Conservation (phyloP, 2,329 filamentous ascomycete genomes). For the Mycogone perniciosa region DNA sequence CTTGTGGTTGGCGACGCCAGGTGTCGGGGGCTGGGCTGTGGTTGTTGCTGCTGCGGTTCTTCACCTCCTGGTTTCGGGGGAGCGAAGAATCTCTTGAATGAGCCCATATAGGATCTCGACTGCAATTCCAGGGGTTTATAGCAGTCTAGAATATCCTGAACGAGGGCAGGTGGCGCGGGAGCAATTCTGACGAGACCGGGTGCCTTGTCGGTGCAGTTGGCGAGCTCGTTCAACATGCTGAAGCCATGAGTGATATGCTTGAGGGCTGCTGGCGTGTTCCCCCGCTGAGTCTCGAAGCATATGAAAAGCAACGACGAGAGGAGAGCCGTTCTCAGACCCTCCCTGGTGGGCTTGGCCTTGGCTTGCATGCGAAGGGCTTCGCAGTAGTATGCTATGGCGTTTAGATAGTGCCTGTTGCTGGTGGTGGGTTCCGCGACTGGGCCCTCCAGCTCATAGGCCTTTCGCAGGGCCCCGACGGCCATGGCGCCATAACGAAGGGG, state of each 20-base stretch:
- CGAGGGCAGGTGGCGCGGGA: conserved; percentile 29
- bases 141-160: conserved; percentile 34
- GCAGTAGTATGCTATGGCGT: conserved; percentile 36
- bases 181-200: conserved; percentile 32
- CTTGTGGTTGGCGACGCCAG: background rate
- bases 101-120: conserved; percentile 34
- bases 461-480: conserved; percentile 34
- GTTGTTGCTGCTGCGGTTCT: background rate
- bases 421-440: conserved; percentile 17
- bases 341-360: conserved; percentile 29
- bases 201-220: conserved; percentile 30
- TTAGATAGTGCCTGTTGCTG: conserved; percentile 33
- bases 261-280: conserved; percentile 33
- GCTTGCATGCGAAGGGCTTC: conserved; percentile 35
- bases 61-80: conserved; percentile 13
- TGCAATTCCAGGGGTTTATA: conserved; percentile 34
- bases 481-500: conserved; percentile 34
- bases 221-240: conserved; percentile 34
- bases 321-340: conserved; percentile 33
- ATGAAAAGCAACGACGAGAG: conserved; percentile 35
- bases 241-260: conserved; percentile 37
- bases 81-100: conserved; percentile 31
- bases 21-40: background rate
- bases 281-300: conserved; percentile 35
- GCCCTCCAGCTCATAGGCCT: conserved; percentile 24